Evolutionary conservation across 345 rosid genomes (phyloP).

Genomic region (Punica granatum): DNA sequence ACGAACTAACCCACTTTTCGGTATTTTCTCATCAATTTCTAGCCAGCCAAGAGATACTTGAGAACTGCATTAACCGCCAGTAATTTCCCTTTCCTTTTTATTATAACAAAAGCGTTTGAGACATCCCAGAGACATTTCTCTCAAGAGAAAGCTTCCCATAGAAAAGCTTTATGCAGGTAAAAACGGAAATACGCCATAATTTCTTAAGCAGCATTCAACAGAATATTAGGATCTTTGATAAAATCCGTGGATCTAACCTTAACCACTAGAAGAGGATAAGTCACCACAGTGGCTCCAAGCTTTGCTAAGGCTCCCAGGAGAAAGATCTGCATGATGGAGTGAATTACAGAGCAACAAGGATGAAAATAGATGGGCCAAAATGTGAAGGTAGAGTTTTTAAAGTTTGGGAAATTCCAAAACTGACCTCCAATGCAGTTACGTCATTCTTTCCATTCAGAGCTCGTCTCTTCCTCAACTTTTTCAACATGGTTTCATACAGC

Average conservation of each 20-base stretch:
- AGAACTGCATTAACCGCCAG: background rate
- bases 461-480: slow-evolving; percentile 63
- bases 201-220: background rate
- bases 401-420: slow-evolving; percentile 3
- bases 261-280: slow-evolving; percentile 92
- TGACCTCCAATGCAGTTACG: slow-evolving; percentile 79
- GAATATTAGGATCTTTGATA: background rate
- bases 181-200: background rate
- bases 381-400: background rate
- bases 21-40: background rate
- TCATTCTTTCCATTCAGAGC: slow-evolving; percentile 41
- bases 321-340: slow-evolving; percentile 48
- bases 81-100: background rate
- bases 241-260: slow-evolving; percentile 35
- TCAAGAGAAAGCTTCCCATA: background rate
- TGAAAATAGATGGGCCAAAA: background rate
- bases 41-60: no score
- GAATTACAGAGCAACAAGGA: slow-evolving; percentile 3
- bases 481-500: slow-evolving; percentile 91
- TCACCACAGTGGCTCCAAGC: slow-evolving; percentile 92
- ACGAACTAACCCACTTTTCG: background rate
- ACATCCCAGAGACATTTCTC: background rate
- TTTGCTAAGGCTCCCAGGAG: slow-evolving; percentile 95
- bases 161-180: background rate
- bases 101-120: background rate